Evolutionary conservation across 371 early-diverging fungal species (phyloP), one percentile per base, ranked within the genome.

Genomic region (Smittium culicis): DNA sequence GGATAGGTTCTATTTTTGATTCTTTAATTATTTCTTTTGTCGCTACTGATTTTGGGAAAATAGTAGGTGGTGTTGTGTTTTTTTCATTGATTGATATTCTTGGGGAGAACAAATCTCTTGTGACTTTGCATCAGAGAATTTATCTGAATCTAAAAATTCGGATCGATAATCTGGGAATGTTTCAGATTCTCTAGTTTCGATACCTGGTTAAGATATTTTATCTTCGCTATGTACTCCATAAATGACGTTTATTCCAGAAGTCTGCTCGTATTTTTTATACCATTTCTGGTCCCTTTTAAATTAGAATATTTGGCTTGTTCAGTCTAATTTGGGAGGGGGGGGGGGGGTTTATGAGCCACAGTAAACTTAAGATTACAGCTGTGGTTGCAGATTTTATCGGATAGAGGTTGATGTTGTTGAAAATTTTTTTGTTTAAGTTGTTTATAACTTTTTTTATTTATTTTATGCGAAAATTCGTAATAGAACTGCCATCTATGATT

Each of bases 331-430:
- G 11, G 60, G n/a, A n/a, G n/a, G n/a, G n/a, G n/a, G n/a, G 60
- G 31, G 16, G 5, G 5, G 17, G 5, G 5, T 59, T 59, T 29
- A 16, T 27, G 27, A 59, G n/a, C 5, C 5, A 59, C 16, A n/a
- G 60, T 59, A 59, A n/a, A 5, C 60, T n/a, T 31, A 59, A 59
- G n/a, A 59, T 31, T 59, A 59, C n/a, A 32, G 60, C 60, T 59
- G 5, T 59, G 31, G 5, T 31, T 11, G 31, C 5, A 29, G 60
- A 59, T 5, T 59, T 59, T 59, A 59, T 59, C 27, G 60, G 60
- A 27, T 29, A 32, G 5, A 59, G n/a, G 27, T 27, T 29, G 5
- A 59, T 59, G 27, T 59, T 31, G n/a, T 31, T 29, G n/a, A 29
- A 32, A 11, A 29, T 14, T 29, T 59, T n/a, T 11, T 27, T 16